Evolutionary conservation across 1,139 yeast genomes (phyloP), one percentile per base, ranked within the genome.

Genomic region (Tardiomyces blankii): DNA sequence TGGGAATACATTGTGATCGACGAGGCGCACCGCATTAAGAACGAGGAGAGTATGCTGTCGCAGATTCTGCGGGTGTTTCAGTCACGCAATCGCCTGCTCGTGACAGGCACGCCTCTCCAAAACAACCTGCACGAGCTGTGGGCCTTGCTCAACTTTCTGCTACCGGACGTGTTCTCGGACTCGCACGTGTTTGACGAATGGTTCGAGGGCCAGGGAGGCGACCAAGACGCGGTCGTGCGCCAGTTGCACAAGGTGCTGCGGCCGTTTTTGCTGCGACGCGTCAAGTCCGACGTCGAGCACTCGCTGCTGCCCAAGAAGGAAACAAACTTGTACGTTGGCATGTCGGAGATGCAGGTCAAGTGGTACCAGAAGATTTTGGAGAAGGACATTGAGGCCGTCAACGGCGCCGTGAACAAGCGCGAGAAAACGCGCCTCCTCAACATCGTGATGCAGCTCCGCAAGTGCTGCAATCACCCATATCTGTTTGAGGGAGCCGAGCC

Each of bases 401-500:
- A 89, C 62, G 97, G 96, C 28, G 88, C 83, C 1, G 81, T 80
- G 39, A 95, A 95, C 13, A 86, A 82, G 62, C 74, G 94, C 48
- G 98, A 91, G 61, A 91, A 91, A 61, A 89, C 97, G 1, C 73
- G 97, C 47, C 70, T 91, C 52, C 70, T 91, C 46, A 91, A 91
- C 59, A 89, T 91, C 57, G 96, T 91, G 19, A 91, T 91, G 98
- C 98, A 91, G 65, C 71, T 91, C 52, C 74, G 97, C 57, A 91
- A 91, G 64, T 91, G 97, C 63, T 91, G 97, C 64, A 91, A 91
- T 61, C 98, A 91, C 64, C 98, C 98, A 0, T 91, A 91, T 62
- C 69, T 91, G 46, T 91, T 91, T 59, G 97, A 91, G 63, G 97
- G 98, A 35, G 98, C 98, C 1, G 98, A 91, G 62, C 97, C 97